Evolutionary conservation across 139 green algal genomes (phyloP).

Genomic region (Trebouxia sp.): DNA sequence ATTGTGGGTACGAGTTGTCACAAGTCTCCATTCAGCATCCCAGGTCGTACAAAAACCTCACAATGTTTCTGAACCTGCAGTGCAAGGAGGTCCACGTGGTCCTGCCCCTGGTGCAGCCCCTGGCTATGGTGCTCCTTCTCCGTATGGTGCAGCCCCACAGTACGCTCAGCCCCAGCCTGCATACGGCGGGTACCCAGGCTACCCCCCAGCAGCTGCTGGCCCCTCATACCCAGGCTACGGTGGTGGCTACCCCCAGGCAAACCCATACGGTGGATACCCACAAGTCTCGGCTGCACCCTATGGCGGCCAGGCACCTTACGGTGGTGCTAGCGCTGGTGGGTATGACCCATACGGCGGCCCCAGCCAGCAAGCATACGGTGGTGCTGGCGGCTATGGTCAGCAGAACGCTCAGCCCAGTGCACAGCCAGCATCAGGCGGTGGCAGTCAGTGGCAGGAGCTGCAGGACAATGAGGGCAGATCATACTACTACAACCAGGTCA

Average conservation of each 20-base stretch:
- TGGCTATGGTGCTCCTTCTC: constrained; percentile 6
- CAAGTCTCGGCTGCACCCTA: constrained; percentile 27
- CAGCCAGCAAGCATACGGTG: constrained; percentile 27
- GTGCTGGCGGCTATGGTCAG: constrained; percentile 20
- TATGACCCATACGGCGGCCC: constrained; percentile 23
- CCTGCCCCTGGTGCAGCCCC: constrained; percentile 1
- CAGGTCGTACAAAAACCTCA: too few relatives aligned
- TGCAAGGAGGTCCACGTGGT: constrained; percentile 2
- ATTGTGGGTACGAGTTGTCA: too few relatives aligned
- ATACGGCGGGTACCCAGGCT: constrained; percentile 45
- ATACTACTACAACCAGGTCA: constrained; percentile 94
- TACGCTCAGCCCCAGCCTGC: constrained; percentile 16
- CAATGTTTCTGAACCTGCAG: constrained; percentile 4
- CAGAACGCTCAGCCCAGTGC: constrained; percentile 10
- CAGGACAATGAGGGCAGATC: constrained; percentile 56
- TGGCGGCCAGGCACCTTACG: constrained; percentile 36
- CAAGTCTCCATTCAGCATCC: too few relatives aligned
- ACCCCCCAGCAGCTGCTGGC: constrained; percentile 8
- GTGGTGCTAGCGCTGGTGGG: not conserved
- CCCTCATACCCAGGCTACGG: constrained; percentile 30
- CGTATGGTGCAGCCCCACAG: constrained; percentile 18
- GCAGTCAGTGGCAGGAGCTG: constrained; percentile 60
- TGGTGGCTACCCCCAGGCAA: constrained; percentile 12
- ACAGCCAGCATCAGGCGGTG: not conserved
- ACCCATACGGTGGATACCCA: not conserved